Base-by-base conservation (phyloP, 1,139 yeast species). In the Sugiyamaella xylanicola region DNA sequence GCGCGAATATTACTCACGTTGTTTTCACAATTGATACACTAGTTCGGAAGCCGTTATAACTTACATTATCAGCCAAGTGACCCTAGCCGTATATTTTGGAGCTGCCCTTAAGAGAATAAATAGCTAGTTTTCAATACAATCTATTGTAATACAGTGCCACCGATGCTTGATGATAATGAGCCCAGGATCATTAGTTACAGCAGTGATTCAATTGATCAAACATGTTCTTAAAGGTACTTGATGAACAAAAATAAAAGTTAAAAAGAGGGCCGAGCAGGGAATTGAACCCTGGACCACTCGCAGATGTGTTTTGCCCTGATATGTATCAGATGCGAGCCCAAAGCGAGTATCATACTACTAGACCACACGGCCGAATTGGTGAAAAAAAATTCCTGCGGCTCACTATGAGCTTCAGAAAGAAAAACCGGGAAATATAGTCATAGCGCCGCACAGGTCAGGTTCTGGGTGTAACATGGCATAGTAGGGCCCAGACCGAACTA, bases 271-370 rank as follows among this genome's bases (percentile, higher is more conserved):
- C 74, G 74, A 70, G 74, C 74, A 64, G 75, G 75, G 75, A 72
- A 72, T 72, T 71, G 75, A 72, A 72, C 75, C 75, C 75, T 63
- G 74, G 75, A 65, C 75, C 75, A 70, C 75, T 72, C 74, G 74
- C 74, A 71, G 36, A 50, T 21, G 42, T 53, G 40, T 25, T 11
- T 48, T 44, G 29, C 29, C 29, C 17, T 41, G 37, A 13, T 51
- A 3, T 13, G 9, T 39, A 11, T 32, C 19, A 48, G 43, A 21
- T 21, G 41, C 39, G 43, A 42, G 27, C 72, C 72, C 72, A 68
- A 68, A 68, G 71, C 72, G 70, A 68, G 72, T 67, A 68, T 68
- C 72, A 68, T 68, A 68, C 72, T 65, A 67, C 71, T 68, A 68
- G 72, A 68, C 72, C 70, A 68, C 71, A 67, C 70, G 71, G 71